phyloP scores from a whole-genome alignment of 2,329 filamentous ascomycete species.

The Exophiala viscosa region DNA sequence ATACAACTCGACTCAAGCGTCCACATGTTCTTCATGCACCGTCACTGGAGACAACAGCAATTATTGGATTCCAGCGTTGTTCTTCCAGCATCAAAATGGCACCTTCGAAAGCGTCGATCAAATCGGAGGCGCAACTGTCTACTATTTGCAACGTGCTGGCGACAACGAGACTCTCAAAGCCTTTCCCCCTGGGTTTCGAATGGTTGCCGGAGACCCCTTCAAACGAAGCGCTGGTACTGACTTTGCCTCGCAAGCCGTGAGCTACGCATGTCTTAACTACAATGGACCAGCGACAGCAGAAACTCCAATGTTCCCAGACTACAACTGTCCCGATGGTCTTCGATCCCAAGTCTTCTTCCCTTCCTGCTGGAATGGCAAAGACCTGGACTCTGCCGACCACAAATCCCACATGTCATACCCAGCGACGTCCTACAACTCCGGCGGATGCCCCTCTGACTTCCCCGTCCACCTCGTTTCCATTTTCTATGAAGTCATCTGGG shows the following conservation, averaged over 20 bases:
- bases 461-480: slow-evolving; percentile 56
- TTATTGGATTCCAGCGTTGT: slow-evolving; percentile 74
- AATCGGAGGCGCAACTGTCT: slow-evolving; percentile 58
- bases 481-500: slow-evolving; percentile 59
- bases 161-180: slow-evolving; percentile 64
- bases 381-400: slow-evolving; percentile 34
- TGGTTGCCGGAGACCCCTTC: slow-evolving; percentile 63
- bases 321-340: slow-evolving; percentile 59
- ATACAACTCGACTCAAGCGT: slow-evolving; percentile 41
- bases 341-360: slow-evolving; percentile 38
- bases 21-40: slow-evolving; percentile 67
- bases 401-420: slow-evolving; percentile 38
- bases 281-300: slow-evolving; percentile 41
- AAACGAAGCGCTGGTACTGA: slow-evolving; percentile 56
- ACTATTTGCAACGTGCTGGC: slow-evolving; percentile 47
- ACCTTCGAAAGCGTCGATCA: slow-evolving; percentile 62
- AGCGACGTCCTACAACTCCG: slow-evolving; percentile 34
- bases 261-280: slow-evolving; percentile 52
- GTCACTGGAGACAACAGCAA: slow-evolving; percentile 66
- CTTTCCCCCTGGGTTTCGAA: slow-evolving; percentile 68
- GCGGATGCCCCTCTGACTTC: slow-evolving; percentile 39
- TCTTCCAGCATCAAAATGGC: slow-evolving; percentile 61
- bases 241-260: slow-evolving; percentile 54
- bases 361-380: slow-evolving; percentile 38
- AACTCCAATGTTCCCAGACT: slow-evolving; percentile 63